phyloP scores from a whole-genome alignment of 1,284 basidiomycete genomes.

The Trichosporon ovoides region DNA sequence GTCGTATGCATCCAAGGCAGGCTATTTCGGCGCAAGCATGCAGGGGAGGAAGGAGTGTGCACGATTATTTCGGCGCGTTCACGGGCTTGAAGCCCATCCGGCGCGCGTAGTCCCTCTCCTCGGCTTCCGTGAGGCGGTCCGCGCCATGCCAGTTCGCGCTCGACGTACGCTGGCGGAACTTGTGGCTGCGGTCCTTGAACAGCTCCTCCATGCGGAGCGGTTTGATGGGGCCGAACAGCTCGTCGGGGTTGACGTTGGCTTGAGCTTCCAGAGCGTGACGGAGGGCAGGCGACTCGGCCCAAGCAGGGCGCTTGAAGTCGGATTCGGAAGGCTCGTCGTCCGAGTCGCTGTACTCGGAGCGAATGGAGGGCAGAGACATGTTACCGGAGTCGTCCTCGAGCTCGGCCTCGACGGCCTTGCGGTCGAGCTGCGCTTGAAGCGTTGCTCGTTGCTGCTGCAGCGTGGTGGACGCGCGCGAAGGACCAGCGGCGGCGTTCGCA shows the following conservation, averaged over 20 bases:
- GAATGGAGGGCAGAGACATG: slow-evolving; percentile 79
- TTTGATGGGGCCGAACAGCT: slow-evolving; percentile 79
- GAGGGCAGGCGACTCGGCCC: slow-evolving; percentile 86
- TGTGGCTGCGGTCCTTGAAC: slow-evolving; percentile 57
- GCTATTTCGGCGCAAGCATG: no score
- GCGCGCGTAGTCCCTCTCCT: slow-evolving; percentile 77
- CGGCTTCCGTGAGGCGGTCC: slow-evolving; percentile 73
- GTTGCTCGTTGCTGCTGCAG: slow-evolving; percentile 43
- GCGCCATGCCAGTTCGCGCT: slow-evolving; percentile 91
- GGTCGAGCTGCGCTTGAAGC: slow-evolving; percentile 49
- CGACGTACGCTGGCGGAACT: slow-evolving; percentile 78
- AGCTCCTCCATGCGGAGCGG: slow-evolving; percentile 70
- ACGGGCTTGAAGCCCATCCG: slow-evolving; percentile 79
- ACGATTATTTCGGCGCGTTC: no score
- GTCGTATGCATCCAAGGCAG: no score
- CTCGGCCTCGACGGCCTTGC: slow-evolving; percentile 49
- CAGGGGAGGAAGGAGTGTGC: no score
- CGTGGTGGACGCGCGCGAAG: slow-evolving; percentile 50
- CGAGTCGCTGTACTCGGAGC: slow-evolving; percentile 91
- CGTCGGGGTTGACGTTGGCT: slow-evolving; percentile 80
- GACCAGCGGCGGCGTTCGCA: no score
- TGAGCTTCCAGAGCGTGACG: slow-evolving; percentile 69
- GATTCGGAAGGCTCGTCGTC: slow-evolving; percentile 74
- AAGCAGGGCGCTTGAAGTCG: slow-evolving; percentile 58
- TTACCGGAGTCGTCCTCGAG: slow-evolving; percentile 59